Percentiles rank a stretch among this genome's conserved stretches.
These are phyloP conservation scores for Aspergillus transmontanensis DNA, from an alignment of 2,329 filamentous ascomycete species.

Conservation along the genomic window DNA sequence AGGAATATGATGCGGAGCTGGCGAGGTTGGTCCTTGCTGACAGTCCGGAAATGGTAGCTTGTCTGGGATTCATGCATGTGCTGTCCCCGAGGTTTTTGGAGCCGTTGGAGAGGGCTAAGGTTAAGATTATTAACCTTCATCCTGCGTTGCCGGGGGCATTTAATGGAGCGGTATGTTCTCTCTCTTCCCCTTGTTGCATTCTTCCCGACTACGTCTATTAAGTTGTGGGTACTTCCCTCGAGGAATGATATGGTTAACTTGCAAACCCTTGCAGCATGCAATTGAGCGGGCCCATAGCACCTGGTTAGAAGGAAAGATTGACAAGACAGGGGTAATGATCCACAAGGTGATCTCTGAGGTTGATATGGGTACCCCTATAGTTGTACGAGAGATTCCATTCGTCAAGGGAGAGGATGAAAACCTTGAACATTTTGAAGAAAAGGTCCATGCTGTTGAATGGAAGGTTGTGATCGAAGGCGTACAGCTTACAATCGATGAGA, in stretches of 20 bases:
- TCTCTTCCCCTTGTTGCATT: neutral
- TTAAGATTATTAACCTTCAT: slow-evolving; percentile 81
- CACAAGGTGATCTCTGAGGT: slow-evolving; percentile 82
- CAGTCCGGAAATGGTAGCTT: slow-evolving; percentile 73
- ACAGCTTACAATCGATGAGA: slow-evolving; percentile 36
- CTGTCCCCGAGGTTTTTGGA: slow-evolving; percentile 70
- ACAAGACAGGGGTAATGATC: slow-evolving; percentile 79
- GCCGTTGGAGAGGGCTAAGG: slow-evolving; percentile 62
- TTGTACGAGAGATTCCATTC: slow-evolving; percentile 68
- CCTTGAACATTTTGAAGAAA: slow-evolving; percentile 67
- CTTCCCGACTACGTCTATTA: neutral
- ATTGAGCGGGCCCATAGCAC: slow-evolving; percentile 78
- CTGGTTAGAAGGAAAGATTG: slow-evolving; percentile 67
- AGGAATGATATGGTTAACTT: slow-evolving; percentile 4
- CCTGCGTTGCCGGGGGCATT: slow-evolving; percentile 74
- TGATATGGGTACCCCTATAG: slow-evolving; percentile 74
- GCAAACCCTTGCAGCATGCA: slow-evolving; percentile 52
- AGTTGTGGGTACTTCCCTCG: neutral
- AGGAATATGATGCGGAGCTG: slow-evolving; percentile 74
- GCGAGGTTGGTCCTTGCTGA: slow-evolving; percentile 67
- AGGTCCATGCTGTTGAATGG: slow-evolving; percentile 78
- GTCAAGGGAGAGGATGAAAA: slow-evolving; percentile 63
- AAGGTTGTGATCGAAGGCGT: slow-evolving; percentile 75
- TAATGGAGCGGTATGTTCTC: slow-evolving; percentile 62
- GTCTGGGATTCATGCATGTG: slow-evolving; percentile 88